These are phyloP conservation scores for Solanum pinnatisectum DNA, from an alignment of 257 asterid genomes.

Conservation along the genomic window DNA sequence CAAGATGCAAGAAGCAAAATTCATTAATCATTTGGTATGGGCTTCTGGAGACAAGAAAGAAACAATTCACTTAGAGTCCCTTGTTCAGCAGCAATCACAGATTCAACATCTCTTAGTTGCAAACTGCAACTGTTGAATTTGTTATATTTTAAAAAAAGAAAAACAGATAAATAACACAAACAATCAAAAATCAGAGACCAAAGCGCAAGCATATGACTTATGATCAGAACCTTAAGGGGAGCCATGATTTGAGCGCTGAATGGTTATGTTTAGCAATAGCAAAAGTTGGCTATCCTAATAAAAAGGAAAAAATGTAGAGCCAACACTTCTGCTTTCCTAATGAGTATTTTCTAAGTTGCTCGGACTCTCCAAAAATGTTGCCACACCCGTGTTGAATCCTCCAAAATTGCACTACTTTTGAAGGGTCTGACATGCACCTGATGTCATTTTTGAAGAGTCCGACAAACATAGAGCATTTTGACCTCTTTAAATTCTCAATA, in stretches of 20 bases:
- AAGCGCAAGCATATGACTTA: background rate
- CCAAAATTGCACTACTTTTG: background rate
- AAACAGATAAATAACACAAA: background rate
- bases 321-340: background rate
- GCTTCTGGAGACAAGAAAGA: background rate
- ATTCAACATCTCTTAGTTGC: background rate
- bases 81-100: background rate
- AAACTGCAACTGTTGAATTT: background rate
- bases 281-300: background rate
- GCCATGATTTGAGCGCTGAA: background rate
- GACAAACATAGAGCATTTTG: background rate
- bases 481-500: background rate
- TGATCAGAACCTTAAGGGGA: background rate
- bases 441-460: background rate
- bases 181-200: background rate
- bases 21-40: background rate
- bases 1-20: background rate
- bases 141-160: background rate
- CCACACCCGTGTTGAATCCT: background rate
- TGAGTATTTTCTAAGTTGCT: background rate
- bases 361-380: background rate
- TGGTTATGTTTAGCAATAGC: background rate
- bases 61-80: background rate
- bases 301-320: background rate
- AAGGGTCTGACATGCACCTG: background rate